Evolutionary conservation across 257 asterid genomes (phyloP).

Genomic region (Scutellaria galericulata): DNA sequence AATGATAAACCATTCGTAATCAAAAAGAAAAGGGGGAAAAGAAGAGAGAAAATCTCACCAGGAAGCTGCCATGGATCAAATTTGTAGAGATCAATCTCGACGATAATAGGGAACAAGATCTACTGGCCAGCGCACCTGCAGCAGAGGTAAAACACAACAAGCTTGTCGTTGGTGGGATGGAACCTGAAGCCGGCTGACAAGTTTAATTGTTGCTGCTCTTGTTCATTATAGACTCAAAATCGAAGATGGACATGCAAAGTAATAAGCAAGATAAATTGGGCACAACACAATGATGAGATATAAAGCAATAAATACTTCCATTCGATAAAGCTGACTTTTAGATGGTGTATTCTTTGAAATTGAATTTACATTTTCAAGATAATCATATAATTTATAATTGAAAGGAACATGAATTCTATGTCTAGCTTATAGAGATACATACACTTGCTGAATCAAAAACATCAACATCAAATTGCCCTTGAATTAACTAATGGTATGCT

Average conservation of each 20-base stretch:
- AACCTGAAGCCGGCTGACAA: too few relatives aligned
- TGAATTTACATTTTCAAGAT: constrained; percentile 10
- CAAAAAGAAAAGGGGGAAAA: too few relatives aligned
- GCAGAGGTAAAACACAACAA: too few relatives aligned
- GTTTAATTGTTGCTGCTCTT: too few relatives aligned
- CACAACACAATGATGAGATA: constrained; percentile 29
- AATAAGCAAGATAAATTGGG: constrained; percentile 30
- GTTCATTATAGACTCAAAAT: constrained; percentile 81
- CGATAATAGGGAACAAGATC: too few relatives aligned
- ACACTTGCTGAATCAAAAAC: constrained; percentile 91
- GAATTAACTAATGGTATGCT: too few relatives aligned
- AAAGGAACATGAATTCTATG: constrained; percentile 14
- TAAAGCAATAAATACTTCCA: constrained; percentile 14
- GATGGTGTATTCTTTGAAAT: constrained; percentile 6
- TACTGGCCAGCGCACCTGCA: too few relatives aligned
- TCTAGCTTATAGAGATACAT: constrained; percentile 39
- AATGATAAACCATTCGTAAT: too few relatives aligned
- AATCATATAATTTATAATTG: constrained; percentile 12
- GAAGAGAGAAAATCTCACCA: too few relatives aligned
- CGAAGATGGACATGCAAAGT: constrained; percentile 81
- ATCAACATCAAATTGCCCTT: constrained; percentile 80
- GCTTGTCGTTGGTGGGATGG: too few relatives aligned
- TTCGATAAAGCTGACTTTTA: not conserved
- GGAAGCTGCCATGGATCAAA: too few relatives aligned
- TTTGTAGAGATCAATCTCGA: too few relatives aligned